Evolutionary conservation across 2,329 filamentous ascomycete genomes (phyloP), one percentile per base, ranked within the genome.

Genomic region (Emydomyces testavorans): DNA sequence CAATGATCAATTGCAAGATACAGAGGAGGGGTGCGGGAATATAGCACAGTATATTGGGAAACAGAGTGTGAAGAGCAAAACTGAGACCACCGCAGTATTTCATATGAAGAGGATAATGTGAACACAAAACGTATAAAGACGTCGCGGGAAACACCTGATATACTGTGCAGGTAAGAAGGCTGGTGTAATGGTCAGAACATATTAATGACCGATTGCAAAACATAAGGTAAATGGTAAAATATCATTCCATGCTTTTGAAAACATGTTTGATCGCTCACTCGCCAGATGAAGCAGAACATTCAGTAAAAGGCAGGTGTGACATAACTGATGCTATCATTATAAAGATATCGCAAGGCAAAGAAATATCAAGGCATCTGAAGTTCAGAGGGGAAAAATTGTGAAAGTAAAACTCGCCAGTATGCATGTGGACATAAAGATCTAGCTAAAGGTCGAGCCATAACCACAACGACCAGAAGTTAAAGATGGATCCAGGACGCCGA

Each of bases 1-100:
- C 54, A 60, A 52, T 57, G 57, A 52, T 54, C 57, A 52, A 51
- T 46, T 38, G 48, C 50, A 52, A 43, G 13, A 44, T 49, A 54
- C 49, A 46, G 21, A 48, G 48, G 49, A 37, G 26, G 42, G n/a
- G n/a, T n/a, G n/a, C n/a, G n/a, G n/a, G n/a, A n/a, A n/a, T n/a
- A n/a, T n/a, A n/a, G n/a, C n/a, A n/a, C n/a, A n/a, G n/a, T n/a
- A n/a, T n/a, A n/a, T n/a, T n/a, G n/a, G n/a, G n/a, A n/a, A n/a
- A n/a, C n/a, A n/a, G n/a, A n/a, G n/a, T n/a, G n/a, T n/a, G n/a
- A n/a, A n/a, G n/a, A n/a, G n/a, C n/a, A n/a, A n/a, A n/a, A n/a
- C n/a, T n/a, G n/a, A n/a, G n/a, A n/a, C n/a, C n/a, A n/a, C n/a
- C n/a, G n/a, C n/a, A n/a, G n/a, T n/a, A n/a, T n/a, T n/a, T n/a